phyloP scores from a whole-genome alignment of 2,329 filamentous ascomycete genomes.

The Parafenestella ontariensis region DNA sequence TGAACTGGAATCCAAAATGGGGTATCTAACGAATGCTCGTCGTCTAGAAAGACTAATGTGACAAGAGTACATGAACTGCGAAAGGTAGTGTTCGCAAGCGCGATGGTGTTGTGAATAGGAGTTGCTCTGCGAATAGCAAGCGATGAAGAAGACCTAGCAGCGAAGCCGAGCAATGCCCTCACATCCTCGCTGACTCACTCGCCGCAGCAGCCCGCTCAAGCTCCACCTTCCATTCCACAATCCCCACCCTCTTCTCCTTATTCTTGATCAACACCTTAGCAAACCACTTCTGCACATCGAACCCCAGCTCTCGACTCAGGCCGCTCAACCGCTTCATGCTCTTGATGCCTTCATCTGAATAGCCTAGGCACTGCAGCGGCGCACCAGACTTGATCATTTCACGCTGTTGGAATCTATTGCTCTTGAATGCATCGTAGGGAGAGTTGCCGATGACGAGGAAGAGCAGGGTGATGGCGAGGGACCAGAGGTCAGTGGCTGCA shows the following conservation, averaged over 20 bases:
- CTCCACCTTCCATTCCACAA: conserved; percentile 36
- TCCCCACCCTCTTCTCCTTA: conserved; percentile 36
- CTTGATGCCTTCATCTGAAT: conserved; percentile 43
- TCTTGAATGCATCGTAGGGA: conserved; percentile 50
- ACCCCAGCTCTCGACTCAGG: conserved; percentile 30
- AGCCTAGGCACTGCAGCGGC: conserved; percentile 49
- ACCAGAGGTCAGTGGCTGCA: conserved; percentile 52
- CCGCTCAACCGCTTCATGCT: conserved; percentile 40
- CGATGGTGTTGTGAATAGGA: no score
- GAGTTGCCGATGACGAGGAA: conserved; percentile 51
- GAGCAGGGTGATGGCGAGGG: conserved; percentile 54
- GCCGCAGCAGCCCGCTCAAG: background rate
- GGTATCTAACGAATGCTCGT: no score
- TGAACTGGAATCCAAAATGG: no score
- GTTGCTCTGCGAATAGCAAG: no score
- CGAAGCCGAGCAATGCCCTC: background rate
- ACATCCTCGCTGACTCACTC: background rate
- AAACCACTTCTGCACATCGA: conserved; percentile 46
- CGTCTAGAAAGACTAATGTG: no score
- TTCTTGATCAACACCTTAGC: conserved; percentile 44
- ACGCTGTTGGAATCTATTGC: conserved; percentile 52
- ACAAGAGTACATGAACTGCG: no score
- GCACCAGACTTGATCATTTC: conserved; percentile 54
- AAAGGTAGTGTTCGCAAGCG: no score
- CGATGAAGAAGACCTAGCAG: no score